Evolutionary conservation across 352 stramenopile genomes (phyloP).

Genomic region (Phytophthora kernoviae): DNA sequence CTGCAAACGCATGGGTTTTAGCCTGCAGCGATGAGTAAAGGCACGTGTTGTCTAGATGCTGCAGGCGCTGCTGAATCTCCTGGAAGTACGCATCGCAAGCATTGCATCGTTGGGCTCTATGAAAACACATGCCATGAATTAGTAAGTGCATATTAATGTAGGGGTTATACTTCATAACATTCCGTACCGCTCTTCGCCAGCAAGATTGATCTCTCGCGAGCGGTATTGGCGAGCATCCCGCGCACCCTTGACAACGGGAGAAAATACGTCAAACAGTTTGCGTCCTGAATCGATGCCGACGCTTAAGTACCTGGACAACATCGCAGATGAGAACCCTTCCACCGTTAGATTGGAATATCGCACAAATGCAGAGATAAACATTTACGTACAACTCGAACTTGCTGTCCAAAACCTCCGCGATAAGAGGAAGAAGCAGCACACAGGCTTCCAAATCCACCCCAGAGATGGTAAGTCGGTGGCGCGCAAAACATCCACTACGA

Average conservation of each 20-base stretch:
- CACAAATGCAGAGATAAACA: neutral
- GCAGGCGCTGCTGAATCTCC: slow-evolving; percentile 60
- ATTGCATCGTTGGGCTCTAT: slow-evolving; percentile 60
- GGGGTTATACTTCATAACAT: neutral
- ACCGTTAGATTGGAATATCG: neutral
- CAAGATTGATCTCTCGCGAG: slow-evolving; percentile 68
- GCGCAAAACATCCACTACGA: slow-evolving; percentile 74
- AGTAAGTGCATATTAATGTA: neutral
- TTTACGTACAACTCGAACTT: slow-evolving; percentile 68
- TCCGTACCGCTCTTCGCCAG: slow-evolving; percentile 69
- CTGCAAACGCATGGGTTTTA: slow-evolving; percentile 52
- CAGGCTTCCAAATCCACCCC: slow-evolving; percentile 76
- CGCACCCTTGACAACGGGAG: slow-evolving; percentile 69
- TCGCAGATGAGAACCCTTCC: neutral
- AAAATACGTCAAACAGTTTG: slow-evolving; percentile 77
- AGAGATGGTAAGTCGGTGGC: slow-evolving; percentile 66
- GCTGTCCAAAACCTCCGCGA: slow-evolving; percentile 66
- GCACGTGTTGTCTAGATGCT: slow-evolving; percentile 33
- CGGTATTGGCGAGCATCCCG: slow-evolving; percentile 53
- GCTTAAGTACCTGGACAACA: slow-evolving; percentile 52
- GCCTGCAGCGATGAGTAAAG: slow-evolving; percentile 45
- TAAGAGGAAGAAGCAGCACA: slow-evolving; percentile 74
- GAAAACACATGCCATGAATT: neutral
- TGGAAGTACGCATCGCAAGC: slow-evolving; percentile 71
- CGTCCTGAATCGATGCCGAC: slow-evolving; percentile 63